Evolutionary conservation across 2,329 filamentous ascomycete species (phyloP).

Genomic region (Scedosporium minutisporum): DNA sequence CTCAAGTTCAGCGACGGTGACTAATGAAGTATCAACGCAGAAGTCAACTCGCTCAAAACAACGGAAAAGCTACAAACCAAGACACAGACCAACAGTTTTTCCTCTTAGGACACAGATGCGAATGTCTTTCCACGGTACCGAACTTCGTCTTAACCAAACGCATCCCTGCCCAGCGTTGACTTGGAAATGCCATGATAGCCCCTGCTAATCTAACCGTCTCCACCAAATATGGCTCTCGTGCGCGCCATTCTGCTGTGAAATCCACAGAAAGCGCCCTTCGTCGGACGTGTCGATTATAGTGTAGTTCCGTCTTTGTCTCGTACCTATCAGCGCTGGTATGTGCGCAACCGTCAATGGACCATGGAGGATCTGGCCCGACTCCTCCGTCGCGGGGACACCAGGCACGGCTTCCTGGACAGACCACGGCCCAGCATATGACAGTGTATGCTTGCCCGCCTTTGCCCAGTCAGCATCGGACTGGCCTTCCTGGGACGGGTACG

Average conservation of each 20-base stretch:
- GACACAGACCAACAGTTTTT: too few relatives aligned
- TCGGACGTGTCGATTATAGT: constrained; percentile 9
- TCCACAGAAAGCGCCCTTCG: neutral
- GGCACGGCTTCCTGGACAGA: constrained; percentile 15
- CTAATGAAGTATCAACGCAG: too few relatives aligned
- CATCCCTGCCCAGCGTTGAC: too few relatives aligned
- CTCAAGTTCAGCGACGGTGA: too few relatives aligned
- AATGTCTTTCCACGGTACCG: too few relatives aligned
- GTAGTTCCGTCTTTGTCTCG: constrained; percentile 12
- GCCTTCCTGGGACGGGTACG: constrained; percentile 12
- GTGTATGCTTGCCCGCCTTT: constrained; percentile 15
- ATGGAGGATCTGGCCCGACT: constrained; percentile 17
- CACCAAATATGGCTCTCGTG: neutral
- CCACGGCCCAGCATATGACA: constrained; percentile 17
- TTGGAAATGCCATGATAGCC: neutral
- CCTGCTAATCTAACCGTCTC: neutral
- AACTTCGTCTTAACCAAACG: too few relatives aligned
- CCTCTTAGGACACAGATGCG: too few relatives aligned
- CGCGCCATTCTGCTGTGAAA: neutral
- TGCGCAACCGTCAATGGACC: constrained; percentile 17
- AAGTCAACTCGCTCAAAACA: too few relatives aligned
- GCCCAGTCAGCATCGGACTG: constrained; percentile 19
- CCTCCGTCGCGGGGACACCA: constrained; percentile 1
- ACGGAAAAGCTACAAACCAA: too few relatives aligned
- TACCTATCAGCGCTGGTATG: constrained; percentile 17